These are phyloP conservation scores for Gossypium ekmanianum DNA, from an alignment of 345 rosid species.

Conservation along the genomic window DNA sequence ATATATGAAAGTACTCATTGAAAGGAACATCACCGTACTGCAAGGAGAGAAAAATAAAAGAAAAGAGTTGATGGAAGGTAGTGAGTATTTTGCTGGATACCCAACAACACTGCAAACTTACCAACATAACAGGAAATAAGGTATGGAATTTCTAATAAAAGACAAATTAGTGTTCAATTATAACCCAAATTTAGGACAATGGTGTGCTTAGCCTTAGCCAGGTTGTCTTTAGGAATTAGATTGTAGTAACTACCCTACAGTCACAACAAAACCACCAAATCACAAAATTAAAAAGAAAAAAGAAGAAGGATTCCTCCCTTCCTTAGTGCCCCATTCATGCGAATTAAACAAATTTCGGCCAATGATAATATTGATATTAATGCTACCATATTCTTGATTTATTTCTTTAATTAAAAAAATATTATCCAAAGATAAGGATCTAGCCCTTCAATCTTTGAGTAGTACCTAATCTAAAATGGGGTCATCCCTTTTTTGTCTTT, in stretches of 20 bases:
- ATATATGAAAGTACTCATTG: too few species aligned
- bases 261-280: neutral
- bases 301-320: neutral
- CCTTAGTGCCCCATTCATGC: conserved; percentile 10
- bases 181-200: neutral
- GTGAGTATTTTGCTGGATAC: conserved; percentile 1
- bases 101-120: neutral
- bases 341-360: neutral
- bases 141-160: neutral
- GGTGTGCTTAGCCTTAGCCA: neutral
- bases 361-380: neutral
- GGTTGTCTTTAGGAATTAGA: neutral
- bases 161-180: neutral
- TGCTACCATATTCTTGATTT: neutral
- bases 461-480: neutral
- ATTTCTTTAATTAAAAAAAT: neutral
- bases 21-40: too few species aligned
- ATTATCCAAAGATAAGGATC: conserved; percentile 5
- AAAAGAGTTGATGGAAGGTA: neutral
- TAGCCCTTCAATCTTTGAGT: neutral
- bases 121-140: neutral
- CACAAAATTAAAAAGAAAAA: neutral
- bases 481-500: neutral
- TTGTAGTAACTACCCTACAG: neutral
- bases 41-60: too few species aligned